A percentile compares a stretch with the other conserved stretches of the same genome.
Evolutionary conservation across 331 rosid genomes (phyloP).

Genomic region (Malus hybrid): DNA sequence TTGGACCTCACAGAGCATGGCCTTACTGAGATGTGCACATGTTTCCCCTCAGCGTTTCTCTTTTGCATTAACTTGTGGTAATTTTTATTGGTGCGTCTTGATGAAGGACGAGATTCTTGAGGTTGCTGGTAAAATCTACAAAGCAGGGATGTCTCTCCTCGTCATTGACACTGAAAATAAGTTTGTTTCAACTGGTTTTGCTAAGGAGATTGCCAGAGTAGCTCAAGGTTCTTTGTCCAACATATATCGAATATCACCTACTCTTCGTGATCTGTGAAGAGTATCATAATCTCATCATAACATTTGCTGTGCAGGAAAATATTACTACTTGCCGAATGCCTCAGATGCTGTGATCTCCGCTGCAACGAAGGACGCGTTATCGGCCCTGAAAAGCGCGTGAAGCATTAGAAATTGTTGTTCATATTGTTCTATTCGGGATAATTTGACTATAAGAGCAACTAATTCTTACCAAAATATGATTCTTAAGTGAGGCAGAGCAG

Average conservation of each 20-base stretch:
- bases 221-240: constrained; percentile 75
- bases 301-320: constrained; percentile 57
- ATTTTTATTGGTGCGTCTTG: constrained; percentile 5
- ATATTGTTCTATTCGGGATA: neutral
- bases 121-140: constrained; percentile 92
- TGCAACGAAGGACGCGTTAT: constrained; percentile 78
- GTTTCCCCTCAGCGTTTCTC: neutral
- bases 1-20: neutral
- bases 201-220: constrained; percentile 96
- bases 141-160: constrained; percentile 96
- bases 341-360: constrained; percentile 88
- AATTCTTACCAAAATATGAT: no score
- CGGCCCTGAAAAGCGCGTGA: constrained; percentile 70
- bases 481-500: neutral
- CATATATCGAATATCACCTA: neutral
- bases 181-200: constrained; percentile 95
- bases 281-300: constrained; percentile 9
- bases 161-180: constrained; percentile 96
- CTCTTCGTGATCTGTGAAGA: constrained; percentile 7
- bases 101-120: constrained; percentile 92
- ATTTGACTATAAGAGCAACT: neutral
- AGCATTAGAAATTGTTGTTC: neutral
- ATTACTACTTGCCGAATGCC: constrained; percentile 94
- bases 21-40: neutral
- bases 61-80: neutral